Percentiles rank a stretch among this genome's conserved stretches.
phyloP scores from a whole-genome alignment of 768 basidiomycete genomes.

The Podaxis sp. region DNA sequence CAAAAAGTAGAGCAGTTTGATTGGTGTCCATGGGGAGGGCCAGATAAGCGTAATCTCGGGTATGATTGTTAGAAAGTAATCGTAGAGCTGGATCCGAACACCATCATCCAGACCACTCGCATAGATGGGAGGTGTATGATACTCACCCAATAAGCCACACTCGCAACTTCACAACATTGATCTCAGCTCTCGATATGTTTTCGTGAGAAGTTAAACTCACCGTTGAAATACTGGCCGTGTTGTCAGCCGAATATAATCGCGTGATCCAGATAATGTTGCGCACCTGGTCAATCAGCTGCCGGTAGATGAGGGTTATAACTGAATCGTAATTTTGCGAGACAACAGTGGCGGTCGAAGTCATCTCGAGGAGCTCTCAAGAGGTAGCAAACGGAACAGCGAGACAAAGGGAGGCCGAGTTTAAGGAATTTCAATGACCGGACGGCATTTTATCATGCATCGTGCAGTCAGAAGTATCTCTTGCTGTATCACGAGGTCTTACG shows the following conservation, averaged over 20 bases:
- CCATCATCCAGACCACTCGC: neutral
- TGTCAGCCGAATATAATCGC: neutral
- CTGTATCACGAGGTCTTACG: neutral
- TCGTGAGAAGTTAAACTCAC: neutral
- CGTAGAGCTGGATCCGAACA: neutral
- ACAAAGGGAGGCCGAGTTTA: neutral
- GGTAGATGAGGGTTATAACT: neutral
- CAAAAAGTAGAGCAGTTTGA: neutral
- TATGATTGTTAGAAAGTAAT: neutral
- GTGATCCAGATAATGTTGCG: neutral
- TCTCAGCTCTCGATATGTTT: neutral
- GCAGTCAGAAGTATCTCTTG: neutral
- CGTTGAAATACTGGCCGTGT: neutral
- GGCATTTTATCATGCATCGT: neutral
- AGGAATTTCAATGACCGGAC: neutral
- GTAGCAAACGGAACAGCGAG: neutral
- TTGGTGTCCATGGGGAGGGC: neutral
- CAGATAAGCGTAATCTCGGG: neutral
- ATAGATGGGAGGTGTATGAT: neutral
- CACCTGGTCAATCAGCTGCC: neutral
- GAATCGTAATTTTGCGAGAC: neutral
- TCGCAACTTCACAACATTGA: neutral
- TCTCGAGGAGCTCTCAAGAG: neutral
- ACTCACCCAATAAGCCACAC: neutral
- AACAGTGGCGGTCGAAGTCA: neutral